phyloP scores from a whole-genome alignment of 2,329 filamentous ascomycete species.

The Arthroderma sp. region DNA sequence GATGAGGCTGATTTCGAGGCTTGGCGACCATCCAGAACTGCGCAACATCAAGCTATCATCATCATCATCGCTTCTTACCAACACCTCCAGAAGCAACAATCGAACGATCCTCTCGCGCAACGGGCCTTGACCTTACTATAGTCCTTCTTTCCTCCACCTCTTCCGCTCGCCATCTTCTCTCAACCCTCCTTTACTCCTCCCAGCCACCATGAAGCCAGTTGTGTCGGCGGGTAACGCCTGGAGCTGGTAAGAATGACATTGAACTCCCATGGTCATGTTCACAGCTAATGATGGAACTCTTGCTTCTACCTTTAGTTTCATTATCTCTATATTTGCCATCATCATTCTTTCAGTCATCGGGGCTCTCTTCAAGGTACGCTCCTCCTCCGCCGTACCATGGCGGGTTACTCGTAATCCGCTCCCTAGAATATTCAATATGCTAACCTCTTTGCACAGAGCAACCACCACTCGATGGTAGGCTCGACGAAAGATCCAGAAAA shows the following conservation, averaged over 20 bases:
- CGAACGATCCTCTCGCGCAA: too few relatives aligned
- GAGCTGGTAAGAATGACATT: slow-evolving; percentile 57
- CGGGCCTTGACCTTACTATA: too few relatives aligned
- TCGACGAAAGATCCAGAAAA: slow-evolving; percentile 56
- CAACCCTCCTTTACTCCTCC: not conserved
- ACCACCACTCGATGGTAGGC: slow-evolving; percentile 75
- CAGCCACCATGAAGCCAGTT: slow-evolving; percentile 74
- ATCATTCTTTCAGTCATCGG: slow-evolving; percentile 54
- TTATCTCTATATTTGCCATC: slow-evolving; percentile 52
- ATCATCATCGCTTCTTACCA: too few relatives aligned
- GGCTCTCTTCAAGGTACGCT: slow-evolving; percentile 56
- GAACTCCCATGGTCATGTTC: slow-evolving; percentile 7
- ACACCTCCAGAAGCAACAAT: too few relatives aligned
- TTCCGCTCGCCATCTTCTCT: too few relatives aligned
- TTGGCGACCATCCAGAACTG: too few relatives aligned
- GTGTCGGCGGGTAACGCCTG: slow-evolving; percentile 86
- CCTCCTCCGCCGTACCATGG: not conserved
- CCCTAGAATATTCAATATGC: not conserved
- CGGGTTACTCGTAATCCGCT: not conserved
- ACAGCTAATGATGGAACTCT: slow-evolving; percentile 8
- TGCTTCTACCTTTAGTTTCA: slow-evolving; percentile 44
- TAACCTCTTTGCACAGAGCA: slow-evolving; percentile 29
- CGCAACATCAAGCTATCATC: too few relatives aligned
- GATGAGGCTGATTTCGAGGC: too few relatives aligned
- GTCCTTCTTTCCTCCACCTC: too few relatives aligned